Evolutionary conservation across 371 early-diverging fungal genomes (phyloP), one percentile per base, ranked within the genome.

Genomic region (Capillidium rhysosporum): DNA sequence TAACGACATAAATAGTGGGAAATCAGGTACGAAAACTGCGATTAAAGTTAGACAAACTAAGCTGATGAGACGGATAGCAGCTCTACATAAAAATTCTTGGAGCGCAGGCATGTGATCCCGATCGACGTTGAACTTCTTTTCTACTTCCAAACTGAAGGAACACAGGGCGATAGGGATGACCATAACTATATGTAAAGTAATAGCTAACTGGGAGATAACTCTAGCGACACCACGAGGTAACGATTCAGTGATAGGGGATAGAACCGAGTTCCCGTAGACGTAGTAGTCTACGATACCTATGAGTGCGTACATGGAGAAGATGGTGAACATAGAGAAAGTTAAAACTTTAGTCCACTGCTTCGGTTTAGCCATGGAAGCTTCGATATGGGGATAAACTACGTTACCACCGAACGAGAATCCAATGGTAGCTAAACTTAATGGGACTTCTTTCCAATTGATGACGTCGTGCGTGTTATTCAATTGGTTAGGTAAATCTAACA

Each of bases 381-480:
- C 88, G 26, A 89, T 76, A 55, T 86, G 85, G 38, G 86, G 81
- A 48, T 77, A 84, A 34, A 83, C 72, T 23, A 82, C 73, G 57
- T 82, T 83, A 44, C 84, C 84, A 34, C 85, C 81, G 55, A 81
- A 84, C 56, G 73, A 74, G 58, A 82, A 82, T 46, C 78, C 79
- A 40, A 84, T 80, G 16, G 77, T 77, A 25, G 71, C 69, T 1
- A 77, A 62, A 0, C 74, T 70, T 9, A 69, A 60, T 5, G 77
- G 77, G 45, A 77, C 66, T 55, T 72, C 70, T 21, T 66, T 57
- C 67, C 73, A 74, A 31, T 73, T 69, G 43, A 66, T 73, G 40
- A 57, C 29, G 46, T 72, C 67, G 54, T 72, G 69, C 0, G 61
- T 57, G 4, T 21, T 24, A 25, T 43, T 26, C 10, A 43, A 30